Conservation (phyloP, 2,329 filamentous ascomycete species). For the Stylonectria norvegica region DNA sequence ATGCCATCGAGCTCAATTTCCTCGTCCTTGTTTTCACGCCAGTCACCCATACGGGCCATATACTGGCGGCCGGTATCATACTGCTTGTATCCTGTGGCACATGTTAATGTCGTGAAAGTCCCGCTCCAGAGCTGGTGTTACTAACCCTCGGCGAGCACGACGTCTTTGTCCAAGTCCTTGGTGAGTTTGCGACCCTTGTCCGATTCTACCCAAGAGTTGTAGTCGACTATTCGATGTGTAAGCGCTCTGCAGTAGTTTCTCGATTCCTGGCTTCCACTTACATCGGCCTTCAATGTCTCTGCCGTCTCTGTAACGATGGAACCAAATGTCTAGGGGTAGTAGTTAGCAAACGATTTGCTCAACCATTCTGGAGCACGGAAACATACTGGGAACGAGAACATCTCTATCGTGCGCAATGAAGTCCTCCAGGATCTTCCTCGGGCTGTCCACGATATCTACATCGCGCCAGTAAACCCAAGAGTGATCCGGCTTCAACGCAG, state of each 20-base stretch:
- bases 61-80: constrained; percentile 87
- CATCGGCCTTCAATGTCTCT: constrained; percentile 92
- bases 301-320: constrained; percentile 79
- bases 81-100: constrained; percentile 75
- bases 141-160: constrained; percentile 84
- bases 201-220: constrained; percentile 98
- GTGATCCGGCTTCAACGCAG: constrained; percentile 86
- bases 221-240: constrained; percentile 65
- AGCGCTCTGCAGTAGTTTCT: constrained; percentile 5
- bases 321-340: constrained; percentile 76
- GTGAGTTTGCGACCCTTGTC: constrained; percentile 75
- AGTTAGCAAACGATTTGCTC: constrained; percentile 22
- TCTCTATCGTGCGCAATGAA: constrained; percentile 93
- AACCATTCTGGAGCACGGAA: not conserved
- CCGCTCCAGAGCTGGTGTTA: not conserved
- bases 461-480: constrained; percentile 99
- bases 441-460: constrained; percentile 91
- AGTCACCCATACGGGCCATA: constrained; percentile 89
- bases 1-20: constrained; percentile 93
- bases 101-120: constrained; percentile 17
- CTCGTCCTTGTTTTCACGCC: constrained; percentile 85
- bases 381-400: constrained; percentile 88
- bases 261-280: constrained; percentile 44
- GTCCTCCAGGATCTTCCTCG: constrained; percentile 84
- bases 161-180: constrained; percentile 70